Percentiles rank a stretch among this genome's conserved stretches.
phyloP scores from a whole-genome alignment of 805 yeast genomes.

The Kazachstania martiniae region DNA sequence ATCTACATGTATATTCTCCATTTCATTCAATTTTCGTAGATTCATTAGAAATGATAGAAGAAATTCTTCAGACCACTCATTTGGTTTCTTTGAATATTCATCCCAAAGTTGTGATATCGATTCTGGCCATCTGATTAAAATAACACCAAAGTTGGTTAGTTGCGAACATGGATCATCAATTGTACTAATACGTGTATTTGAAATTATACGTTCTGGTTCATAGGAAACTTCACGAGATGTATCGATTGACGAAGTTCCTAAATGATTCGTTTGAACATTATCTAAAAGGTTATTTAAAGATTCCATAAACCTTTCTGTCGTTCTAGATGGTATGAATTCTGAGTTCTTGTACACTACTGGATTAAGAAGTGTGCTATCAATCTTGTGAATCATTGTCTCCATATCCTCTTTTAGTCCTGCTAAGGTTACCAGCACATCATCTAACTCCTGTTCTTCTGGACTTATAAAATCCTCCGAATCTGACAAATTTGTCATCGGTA shows the following conservation, averaged over 20 bases:
- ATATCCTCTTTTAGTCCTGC: not conserved
- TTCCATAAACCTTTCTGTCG: too few relatives aligned
- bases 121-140: constrained; percentile 21
- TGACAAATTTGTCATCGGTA: too few relatives aligned
- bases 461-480: too few relatives aligned
- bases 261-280: too few relatives aligned
- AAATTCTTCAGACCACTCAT: constrained; percentile 19
- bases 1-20: constrained; percentile 2
- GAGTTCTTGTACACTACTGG: too few relatives aligned
- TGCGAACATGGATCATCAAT: constrained; percentile 15
- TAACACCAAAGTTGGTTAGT: constrained; percentile 21
- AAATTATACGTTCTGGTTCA: too few relatives aligned
- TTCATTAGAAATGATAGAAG: constrained; percentile 12
- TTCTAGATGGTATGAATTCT: too few relatives aligned
- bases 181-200: too few relatives aligned
- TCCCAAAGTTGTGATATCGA: constrained; percentile 22
- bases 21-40: constrained; percentile 9
- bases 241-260: too few relatives aligned
- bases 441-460: too few relatives aligned
- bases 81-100: constrained; percentile 21
- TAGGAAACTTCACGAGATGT: too few relatives aligned
- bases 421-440: not conserved
- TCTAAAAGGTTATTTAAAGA: too few relatives aligned
- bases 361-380: not conserved
- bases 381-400: constrained; percentile 1